phyloP scores from a whole-genome alignment of 2,329 filamentous ascomycete genomes.

The Calycina marina region DNA sequence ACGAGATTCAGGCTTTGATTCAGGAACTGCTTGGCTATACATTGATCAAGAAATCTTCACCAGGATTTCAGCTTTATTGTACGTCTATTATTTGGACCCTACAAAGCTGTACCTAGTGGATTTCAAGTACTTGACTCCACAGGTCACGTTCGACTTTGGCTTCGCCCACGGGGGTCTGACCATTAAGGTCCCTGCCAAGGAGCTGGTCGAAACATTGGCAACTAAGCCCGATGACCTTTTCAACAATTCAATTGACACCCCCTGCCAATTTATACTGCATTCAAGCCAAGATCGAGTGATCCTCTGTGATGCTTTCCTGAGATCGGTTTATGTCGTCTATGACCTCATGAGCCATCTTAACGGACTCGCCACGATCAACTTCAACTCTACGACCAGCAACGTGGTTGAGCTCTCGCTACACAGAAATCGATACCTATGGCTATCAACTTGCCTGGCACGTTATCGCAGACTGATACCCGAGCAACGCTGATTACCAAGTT shows the following conservation, averaged over 20 bases:
- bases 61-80: too few relatives aligned
- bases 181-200: constrained; percentile 29
- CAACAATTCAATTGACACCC: constrained; percentile 26
- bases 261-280: constrained; percentile 36
- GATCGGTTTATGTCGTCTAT: constrained; percentile 39
- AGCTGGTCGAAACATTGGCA: constrained; percentile 25
- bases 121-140: too few relatives aligned
- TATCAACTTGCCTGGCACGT: too few relatives aligned
- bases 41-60: constrained; percentile 39
- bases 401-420: constrained; percentile 12
- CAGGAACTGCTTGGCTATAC: constrained; percentile 50
- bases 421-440: constrained; percentile 10
- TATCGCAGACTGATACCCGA: too few relatives aligned
- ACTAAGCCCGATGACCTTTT: constrained; percentile 9
- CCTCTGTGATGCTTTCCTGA: constrained; percentile 37
- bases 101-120: too few relatives aligned
- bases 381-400: constrained; percentile 21
- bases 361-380: constrained; percentile 32
- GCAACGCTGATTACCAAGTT: too few relatives aligned
- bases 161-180: constrained; percentile 28
- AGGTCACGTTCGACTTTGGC: constrained; percentile 28
- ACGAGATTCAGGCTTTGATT: constrained; percentile 36
- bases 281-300: constrained; percentile 8
- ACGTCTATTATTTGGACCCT: too few relatives aligned
- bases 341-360: constrained; percentile 34